Conservation (phyloP, 768 basidiomycete species). For the Chalciporus sphaerocephalus region DNA sequence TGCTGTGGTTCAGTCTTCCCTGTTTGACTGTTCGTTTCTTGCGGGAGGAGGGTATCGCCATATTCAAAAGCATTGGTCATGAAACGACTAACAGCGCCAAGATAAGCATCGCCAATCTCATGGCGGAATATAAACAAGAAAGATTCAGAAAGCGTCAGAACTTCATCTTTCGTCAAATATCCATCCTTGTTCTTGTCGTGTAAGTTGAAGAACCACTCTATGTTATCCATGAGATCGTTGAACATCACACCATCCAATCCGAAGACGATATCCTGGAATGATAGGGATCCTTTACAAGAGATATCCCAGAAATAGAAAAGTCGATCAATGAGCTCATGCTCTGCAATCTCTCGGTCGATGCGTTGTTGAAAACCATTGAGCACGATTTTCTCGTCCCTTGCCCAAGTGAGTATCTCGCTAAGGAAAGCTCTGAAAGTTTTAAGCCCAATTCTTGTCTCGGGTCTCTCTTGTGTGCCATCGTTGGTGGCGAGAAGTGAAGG, state of each 20-base stretch:
- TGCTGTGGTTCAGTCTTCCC: slow-evolving; percentile 42
- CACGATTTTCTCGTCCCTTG: slow-evolving; percentile 87
- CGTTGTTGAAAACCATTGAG: slow-evolving; percentile 92
- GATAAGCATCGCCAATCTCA: slow-evolving; percentile 93
- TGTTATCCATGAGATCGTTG: slow-evolving; percentile 96
- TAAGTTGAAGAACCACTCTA: slow-evolving; percentile 97
- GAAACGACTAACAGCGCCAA: slow-evolving; percentile 93
- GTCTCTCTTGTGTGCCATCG: slow-evolving; percentile 64
- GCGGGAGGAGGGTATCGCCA: slow-evolving; percentile 84
- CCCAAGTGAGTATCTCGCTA: slow-evolving; percentile 93
- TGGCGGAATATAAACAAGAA: slow-evolving; percentile 96
- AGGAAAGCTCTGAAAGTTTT: slow-evolving; percentile 85
- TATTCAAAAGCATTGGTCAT: slow-evolving; percentile 99
- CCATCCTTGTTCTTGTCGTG: slow-evolving; percentile 98
- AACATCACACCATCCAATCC: slow-evolving; percentile 92
- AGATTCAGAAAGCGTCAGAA: slow-evolving; percentile 90
- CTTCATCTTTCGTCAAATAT: slow-evolving; percentile 92
- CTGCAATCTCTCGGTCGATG: slow-evolving; percentile 83
- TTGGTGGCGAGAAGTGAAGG: slow-evolving; percentile 52
- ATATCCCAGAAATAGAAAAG: slow-evolving; percentile 95
- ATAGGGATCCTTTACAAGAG: slow-evolving; percentile 74
- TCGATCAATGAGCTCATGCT: slow-evolving; percentile 92
- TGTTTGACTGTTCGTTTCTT: slow-evolving; percentile 27
- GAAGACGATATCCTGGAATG: slow-evolving; percentile 88
- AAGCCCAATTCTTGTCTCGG: slow-evolving; percentile 85